Evolutionary conservation across 169 alveolate genomes (phyloP).

Genomic region (Plasmodium coatneyi): DNA sequence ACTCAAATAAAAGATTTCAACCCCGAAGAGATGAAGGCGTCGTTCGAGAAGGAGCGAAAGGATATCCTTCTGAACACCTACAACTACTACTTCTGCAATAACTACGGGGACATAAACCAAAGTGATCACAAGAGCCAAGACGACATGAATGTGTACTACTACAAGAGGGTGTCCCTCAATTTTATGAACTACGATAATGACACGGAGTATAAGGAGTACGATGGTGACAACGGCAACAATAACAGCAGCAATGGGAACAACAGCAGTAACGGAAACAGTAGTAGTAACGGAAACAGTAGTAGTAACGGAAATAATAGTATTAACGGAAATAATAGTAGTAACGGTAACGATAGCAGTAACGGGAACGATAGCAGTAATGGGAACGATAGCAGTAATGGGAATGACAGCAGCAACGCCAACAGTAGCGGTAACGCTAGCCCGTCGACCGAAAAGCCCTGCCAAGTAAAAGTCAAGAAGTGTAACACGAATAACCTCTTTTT

Average conservation of each 20-base stretch:
- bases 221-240: background rate
- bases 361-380: background rate
- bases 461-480: background rate
- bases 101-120: constrained; percentile 34
- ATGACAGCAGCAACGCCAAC: background rate
- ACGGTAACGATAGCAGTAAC: background rate
- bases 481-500: constrained; percentile 16
- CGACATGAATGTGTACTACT: constrained; percentile 12
- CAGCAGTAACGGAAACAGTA: background rate
- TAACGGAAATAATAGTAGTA: background rate
- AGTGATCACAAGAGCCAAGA: constrained; percentile 14
- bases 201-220: constrained; percentile 1
- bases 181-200: constrained; percentile 25
- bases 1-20: constrained; percentile 1
- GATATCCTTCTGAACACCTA: constrained; percentile 56
- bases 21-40: constrained; percentile 5
- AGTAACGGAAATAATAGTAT: background rate
- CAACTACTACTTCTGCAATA: constrained; percentile 43
- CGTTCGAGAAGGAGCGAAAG: constrained; percentile 17
- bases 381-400: background rate
- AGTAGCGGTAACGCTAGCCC: background rate
- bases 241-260: background rate
- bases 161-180: constrained; percentile 44
- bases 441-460: constrained; percentile 1
- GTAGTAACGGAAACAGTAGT: background rate